Evolutionary conservation across 345 rosid genomes (phyloP).

Genomic region (Nasturtium officinale): DNA sequence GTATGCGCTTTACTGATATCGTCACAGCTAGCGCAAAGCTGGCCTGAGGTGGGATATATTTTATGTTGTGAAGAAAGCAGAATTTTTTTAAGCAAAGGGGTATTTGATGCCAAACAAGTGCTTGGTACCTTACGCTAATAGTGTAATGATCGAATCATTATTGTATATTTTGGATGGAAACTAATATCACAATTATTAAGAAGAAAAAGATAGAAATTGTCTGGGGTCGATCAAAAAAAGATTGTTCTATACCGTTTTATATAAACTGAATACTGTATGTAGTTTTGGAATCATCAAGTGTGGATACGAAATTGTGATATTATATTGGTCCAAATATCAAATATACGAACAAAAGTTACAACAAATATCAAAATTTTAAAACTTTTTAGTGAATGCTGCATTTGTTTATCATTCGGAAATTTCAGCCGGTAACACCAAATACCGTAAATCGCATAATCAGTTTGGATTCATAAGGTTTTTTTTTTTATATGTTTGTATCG

Average conservation of each 20-base stretch:
- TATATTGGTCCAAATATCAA: neutral
- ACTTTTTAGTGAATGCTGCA: neutral
- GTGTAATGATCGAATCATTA: neutral
- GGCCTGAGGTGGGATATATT: neutral
- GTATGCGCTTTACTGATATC: neutral
- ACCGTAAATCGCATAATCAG: neutral
- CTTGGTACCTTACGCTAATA: neutral
- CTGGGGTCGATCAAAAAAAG: neutral
- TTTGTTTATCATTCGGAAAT: neutral
- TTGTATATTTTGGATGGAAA: neutral
- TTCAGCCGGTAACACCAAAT: neutral
- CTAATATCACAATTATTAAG: neutral
- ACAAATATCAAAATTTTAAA: neutral
- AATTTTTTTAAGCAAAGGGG: neutral
- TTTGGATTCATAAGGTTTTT: neutral
- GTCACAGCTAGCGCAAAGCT: conserved; percentile 22
- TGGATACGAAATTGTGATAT: neutral
- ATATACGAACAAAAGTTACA: neutral
- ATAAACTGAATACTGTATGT: neutral
- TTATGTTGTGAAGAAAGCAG: neutral
- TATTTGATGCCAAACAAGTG: neutral
- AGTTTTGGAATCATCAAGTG: neutral
- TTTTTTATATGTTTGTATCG: neutral
- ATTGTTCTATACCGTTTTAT: neutral
- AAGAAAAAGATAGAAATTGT: neutral